A percentile compares a stretch with the other conserved stretches of the same genome.
These are phyloP conservation scores for Candida railenensis DNA, from an alignment of 805 yeast genomes.

Conservation along the genomic window DNA sequence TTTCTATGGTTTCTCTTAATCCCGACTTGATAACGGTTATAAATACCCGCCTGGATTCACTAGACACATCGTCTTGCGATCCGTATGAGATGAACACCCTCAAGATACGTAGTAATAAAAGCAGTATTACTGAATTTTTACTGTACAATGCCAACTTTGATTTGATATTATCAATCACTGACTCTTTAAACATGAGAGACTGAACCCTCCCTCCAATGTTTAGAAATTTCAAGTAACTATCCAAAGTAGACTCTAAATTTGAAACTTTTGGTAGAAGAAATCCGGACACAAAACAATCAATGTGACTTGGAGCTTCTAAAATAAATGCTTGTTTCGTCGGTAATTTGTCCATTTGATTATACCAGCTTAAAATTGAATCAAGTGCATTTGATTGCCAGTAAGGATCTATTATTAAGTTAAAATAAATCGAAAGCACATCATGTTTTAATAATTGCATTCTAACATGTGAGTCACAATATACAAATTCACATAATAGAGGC, in stretches of 20 bases:
- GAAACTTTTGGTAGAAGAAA: conserved; percentile 38
- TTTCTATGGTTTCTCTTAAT: conserved; percentile 5
- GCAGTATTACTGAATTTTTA: conserved; percentile 37
- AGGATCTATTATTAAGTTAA: conserved; percentile 44
- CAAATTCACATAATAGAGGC: conserved; percentile 54
- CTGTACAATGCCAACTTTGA: conserved; percentile 23
- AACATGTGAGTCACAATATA: conserved; percentile 41
- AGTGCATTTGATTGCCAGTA: conserved; percentile 60
- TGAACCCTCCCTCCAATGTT: conserved; percentile 18
- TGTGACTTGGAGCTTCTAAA: conserved; percentile 1
- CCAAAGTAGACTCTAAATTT: conserved; percentile 44
- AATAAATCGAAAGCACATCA: conserved; percentile 38
- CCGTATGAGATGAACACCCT: conserved; percentile 12
- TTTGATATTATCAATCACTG: conserved; percentile 28
- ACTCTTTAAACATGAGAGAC: conserved; percentile 21
- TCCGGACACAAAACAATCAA: conserved; percentile 35
- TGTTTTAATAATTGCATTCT: conserved; percentile 34
- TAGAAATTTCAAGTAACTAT: conserved; percentile 37
- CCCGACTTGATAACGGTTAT: not conserved
- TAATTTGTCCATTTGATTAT: conserved; percentile 20
- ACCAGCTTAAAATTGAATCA: conserved; percentile 47
- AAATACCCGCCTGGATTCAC: not conserved
- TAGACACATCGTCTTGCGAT: not conserved
- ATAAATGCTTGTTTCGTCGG: not conserved
- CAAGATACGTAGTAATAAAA: conserved; percentile 32